phyloP scores from a whole-genome alignment of 1,139 yeast species.

The Pneumocystis oryctolagi region DNA sequence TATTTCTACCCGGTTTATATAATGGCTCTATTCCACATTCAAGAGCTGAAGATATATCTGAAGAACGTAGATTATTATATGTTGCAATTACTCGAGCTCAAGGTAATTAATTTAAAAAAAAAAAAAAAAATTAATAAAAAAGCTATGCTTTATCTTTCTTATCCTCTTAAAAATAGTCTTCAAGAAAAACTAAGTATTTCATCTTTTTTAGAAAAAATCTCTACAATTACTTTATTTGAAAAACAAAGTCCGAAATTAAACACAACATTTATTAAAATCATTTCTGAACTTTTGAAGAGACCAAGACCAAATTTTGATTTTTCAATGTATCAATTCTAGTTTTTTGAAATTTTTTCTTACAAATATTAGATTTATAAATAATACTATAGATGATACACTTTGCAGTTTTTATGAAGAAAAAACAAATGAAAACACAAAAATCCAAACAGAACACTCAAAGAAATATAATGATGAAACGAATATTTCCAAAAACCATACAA shows the following conservation, averaged over 20 bases:
- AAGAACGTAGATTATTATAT: slow-evolving; percentile 71
- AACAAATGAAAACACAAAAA: neutral
- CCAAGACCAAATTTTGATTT: neutral
- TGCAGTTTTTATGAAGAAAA: neutral
- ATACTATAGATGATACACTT: neutral
- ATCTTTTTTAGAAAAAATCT: slow-evolving; percentile 3
- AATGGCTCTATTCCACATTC: slow-evolving; percentile 19
- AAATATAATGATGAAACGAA: neutral
- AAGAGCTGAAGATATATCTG: slow-evolving; percentile 35
- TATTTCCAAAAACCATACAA: neutral
- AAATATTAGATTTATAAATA: neutral
- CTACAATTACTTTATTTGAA: slow-evolving; percentile 2
- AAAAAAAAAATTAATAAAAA: neutral
- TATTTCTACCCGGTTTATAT: slow-evolving; percentile 43
- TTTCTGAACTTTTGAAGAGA: slow-evolving; percentile 2
- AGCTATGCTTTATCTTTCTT: slow-evolving; percentile 14
- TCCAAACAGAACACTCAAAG: neutral
- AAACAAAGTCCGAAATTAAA: slow-evolving; percentile 4
- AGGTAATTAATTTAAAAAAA: slow-evolving; percentile 20
- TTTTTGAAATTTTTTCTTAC: neutral
- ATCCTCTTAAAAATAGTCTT: slow-evolving; percentile 8
- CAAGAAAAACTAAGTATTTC: slow-evolving; percentile 6
- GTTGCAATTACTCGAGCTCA: slow-evolving; percentile 84
- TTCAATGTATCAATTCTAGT: neutral
- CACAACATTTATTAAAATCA: neutral